Conservation (phyloP, 2,329 filamentous ascomycete species). For the Aspergillus sp. region DNA sequence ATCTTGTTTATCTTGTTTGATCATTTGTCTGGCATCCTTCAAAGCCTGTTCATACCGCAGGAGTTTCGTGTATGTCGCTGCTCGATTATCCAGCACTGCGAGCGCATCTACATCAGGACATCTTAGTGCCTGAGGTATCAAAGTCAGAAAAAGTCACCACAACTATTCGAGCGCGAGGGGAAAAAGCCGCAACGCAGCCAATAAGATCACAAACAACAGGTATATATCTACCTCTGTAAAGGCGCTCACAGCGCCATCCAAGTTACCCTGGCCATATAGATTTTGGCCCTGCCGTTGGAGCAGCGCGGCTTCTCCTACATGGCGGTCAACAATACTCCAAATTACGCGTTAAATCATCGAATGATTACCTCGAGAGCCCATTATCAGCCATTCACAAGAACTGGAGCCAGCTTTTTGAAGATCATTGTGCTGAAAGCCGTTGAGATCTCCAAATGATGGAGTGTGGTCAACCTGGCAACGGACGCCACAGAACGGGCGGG, state of each 20-base stretch:
- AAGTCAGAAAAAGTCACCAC: background rate
- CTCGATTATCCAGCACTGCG: slow-evolving; percentile 54
- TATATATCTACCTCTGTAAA: slow-evolving; percentile 39
- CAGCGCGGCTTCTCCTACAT: slow-evolving; percentile 18
- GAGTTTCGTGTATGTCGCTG: slow-evolving; percentile 56
- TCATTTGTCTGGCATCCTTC: slow-evolving; percentile 58
- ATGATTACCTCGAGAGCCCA: slow-evolving; percentile 16
- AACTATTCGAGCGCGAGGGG: background rate
- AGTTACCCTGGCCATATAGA: slow-evolving; percentile 46
- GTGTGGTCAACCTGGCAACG: slow-evolving; percentile 17
- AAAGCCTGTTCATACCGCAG: slow-evolving; percentile 52
- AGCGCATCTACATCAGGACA: slow-evolving; percentile 33
- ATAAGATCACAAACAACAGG: slow-evolving; percentile 7
- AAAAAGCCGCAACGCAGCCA: slow-evolving; percentile 5
- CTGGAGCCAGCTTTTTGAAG: background rate
- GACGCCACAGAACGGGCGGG: slow-evolving; percentile 13
- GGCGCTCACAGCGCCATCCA: slow-evolving; percentile 42
- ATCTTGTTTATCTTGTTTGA: slow-evolving; percentile 51
- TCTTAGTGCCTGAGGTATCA: slow-evolving; percentile 36
- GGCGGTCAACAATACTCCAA: slow-evolving; percentile 1
- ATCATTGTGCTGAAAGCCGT: slow-evolving; percentile 1
- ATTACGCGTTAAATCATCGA: background rate
- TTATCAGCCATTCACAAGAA: slow-evolving; percentile 6
- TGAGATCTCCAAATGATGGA: background rate
- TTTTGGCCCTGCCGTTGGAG: slow-evolving; percentile 43